These are phyloP conservation scores for Camellia oleifera DNA, from an alignment of 179 eudicot species.

Conservation along the genomic window DNA sequence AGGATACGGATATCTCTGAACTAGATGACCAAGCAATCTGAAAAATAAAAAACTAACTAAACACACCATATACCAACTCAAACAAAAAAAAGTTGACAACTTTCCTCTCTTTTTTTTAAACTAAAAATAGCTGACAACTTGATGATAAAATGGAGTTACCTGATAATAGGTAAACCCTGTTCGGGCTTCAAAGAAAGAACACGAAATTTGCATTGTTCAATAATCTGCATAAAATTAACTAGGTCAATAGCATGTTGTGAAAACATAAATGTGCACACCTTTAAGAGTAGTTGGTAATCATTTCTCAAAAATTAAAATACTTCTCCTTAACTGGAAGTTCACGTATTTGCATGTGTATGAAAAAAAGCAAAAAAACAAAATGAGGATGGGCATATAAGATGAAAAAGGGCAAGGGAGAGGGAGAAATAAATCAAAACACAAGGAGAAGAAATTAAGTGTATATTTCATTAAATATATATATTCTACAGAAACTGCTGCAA, in stretches of 20 bases:
- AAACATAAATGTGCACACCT: neutral
- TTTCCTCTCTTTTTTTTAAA: too few species aligned
- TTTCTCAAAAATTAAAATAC: neutral
- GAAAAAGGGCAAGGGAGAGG: too few species aligned
- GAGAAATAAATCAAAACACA: too few species aligned
- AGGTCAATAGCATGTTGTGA: constrained; percentile 3
- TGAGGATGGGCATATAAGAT: too few species aligned
- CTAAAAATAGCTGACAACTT: too few species aligned
- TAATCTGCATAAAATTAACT: constrained; percentile 32
- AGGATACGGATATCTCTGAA: constrained; percentile 39
- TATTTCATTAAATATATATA: too few species aligned
- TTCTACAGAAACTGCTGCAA: too few species aligned
- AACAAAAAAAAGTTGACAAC: neutral
- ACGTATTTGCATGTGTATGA: neutral
- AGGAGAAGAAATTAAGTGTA: too few species aligned
- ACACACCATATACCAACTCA: neutral
- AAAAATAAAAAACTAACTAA: neutral
- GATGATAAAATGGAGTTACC: constrained; percentile 24
- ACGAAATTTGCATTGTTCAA: constrained; percentile 59
- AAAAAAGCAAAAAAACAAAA: neutral
- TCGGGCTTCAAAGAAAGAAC: constrained; percentile 55
- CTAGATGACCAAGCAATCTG: constrained; percentile 47
- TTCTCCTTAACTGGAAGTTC: too few species aligned
- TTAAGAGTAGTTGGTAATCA: neutral
- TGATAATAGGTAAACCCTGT: constrained; percentile 38